Evolutionary conservation across 2,329 filamentous ascomycete genomes (phyloP), one percentile per base, ranked within the genome.

Genomic region (Diaporthe helianthi): DNA sequence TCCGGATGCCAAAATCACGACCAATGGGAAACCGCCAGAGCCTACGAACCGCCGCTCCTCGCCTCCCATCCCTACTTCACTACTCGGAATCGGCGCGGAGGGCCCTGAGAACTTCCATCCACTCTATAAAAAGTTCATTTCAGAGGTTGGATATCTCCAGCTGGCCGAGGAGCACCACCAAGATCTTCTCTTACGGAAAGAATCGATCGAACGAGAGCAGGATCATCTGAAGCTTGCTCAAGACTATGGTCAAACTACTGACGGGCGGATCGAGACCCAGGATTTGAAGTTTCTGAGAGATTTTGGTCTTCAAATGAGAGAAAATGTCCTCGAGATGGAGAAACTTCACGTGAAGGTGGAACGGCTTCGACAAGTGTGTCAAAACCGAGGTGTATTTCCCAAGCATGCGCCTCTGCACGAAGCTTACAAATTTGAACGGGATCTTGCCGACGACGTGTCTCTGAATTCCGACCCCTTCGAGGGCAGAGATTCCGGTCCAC

Each of bases 81-180:
- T 79, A 15, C 63, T 76, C 31, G 77, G 78, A 1, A 78, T 79
- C 46, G 73, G 74, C 1, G 72, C 69, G 0, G 73, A 76, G 1
- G 73, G 72, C 2, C 55, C 72, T 1, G 71, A 72, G 1, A 81
- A 83, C 47, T 74, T 82, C 1, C 84, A 87, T 70, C 85, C 85
- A 2, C 76, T 84, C 3, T 87, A 85, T 72, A 72, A 77, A 13
- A 76, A 81, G 22, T 78, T 87, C 7, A 78, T 83, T 19, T 78
- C 80, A 15, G 79, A 80, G 1, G 79, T 84, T 12, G 81, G 79
- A 1, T 82, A 86, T 22, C 76, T 84, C n/a, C 79, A 83, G 53
- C 78, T 84, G 36, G 83, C 83, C 17, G 80, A 78, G 60, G 85
- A 88, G 69, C 80, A 83, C n/a, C 76, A 81, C 41, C 77, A 79